A percentile compares a stretch with the other conserved stretches of the same genome.
These are phyloP conservation scores for Aspergillus hancockii DNA, from an alignment of 495 filamentous ascomycete genomes.

Conservation along the genomic window DNA sequence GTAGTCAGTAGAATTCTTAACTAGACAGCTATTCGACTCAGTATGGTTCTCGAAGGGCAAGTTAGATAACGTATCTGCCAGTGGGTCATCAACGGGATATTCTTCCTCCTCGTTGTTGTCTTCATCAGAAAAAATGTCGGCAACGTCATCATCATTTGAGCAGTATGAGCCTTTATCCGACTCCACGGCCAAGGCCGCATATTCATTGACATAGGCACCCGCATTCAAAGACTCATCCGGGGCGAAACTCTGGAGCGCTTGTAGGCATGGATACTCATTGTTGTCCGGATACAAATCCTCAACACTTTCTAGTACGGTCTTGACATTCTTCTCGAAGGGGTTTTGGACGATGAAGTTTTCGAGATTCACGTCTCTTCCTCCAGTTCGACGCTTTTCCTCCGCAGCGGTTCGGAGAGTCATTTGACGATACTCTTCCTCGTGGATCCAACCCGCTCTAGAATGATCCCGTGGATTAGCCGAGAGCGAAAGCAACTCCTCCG, in stretches of 20 bases:
- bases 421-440: slow-evolving; percentile 79
- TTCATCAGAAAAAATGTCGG: slow-evolving; percentile 22
- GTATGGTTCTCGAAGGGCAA: not conserved
- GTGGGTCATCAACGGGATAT: slow-evolving; percentile 9
- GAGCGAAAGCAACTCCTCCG: slow-evolving; percentile 81
- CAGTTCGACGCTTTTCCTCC: slow-evolving; percentile 59
- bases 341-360: slow-evolving; percentile 59
- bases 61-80: slow-evolving; percentile 14
- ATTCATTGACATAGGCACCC: slow-evolving; percentile 49
- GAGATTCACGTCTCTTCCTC: slow-evolving; percentile 54
- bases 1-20: not conserved
- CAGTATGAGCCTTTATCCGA: slow-evolving; percentile 49
- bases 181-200: slow-evolving; percentile 48
- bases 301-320: slow-evolving; percentile 77
- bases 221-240: slow-evolving; percentile 14
- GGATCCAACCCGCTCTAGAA: slow-evolving; percentile 76
- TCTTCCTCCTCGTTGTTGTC: slow-evolving; percentile 21
- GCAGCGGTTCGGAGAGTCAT: slow-evolving; percentile 59
- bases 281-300: slow-evolving; percentile 81
- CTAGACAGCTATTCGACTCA: not conserved
- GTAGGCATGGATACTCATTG: slow-evolving; percentile 35
- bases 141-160: slow-evolving; percentile 52
- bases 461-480: slow-evolving; percentile 76
- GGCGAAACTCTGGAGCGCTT: slow-evolving; percentile 10
- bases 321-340: slow-evolving; percentile 58